Percentiles rank a stretch among this genome's conserved stretches.
phyloP scores from a whole-genome alignment of 495 filamentous ascomycete genomes.

The Aspergillus olivimuriae region DNA sequence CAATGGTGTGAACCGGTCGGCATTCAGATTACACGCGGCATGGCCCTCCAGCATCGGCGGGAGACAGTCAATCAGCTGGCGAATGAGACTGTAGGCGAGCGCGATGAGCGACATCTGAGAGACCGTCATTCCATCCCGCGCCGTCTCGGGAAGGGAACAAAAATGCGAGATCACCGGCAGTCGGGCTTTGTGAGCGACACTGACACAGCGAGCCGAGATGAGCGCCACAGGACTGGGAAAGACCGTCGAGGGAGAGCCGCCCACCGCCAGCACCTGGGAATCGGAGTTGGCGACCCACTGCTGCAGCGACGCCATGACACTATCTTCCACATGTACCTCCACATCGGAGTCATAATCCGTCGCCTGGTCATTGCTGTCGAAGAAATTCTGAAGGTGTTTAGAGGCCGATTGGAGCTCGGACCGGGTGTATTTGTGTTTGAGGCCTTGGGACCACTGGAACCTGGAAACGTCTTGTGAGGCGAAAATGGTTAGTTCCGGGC shows the following conservation, averaged over 20 bases:
- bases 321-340: slow-evolving; percentile 26
- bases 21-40: slow-evolving; percentile 29
- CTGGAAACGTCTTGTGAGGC: slow-evolving; percentile 20
- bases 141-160: slow-evolving; percentile 26
- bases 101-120: slow-evolving; percentile 35
- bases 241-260: slow-evolving; percentile 23
- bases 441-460: slow-evolving; percentile 27
- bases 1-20: slow-evolving; percentile 33
- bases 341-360: slow-evolving; percentile 27
- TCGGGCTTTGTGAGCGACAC: slow-evolving; percentile 25
- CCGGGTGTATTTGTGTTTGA: slow-evolving; percentile 35
- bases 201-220: slow-evolving; percentile 34
- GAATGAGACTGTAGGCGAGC: slow-evolving; percentile 42
- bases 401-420: slow-evolving; percentile 38
- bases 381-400: slow-evolving; percentile 37
- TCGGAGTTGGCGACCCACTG: slow-evolving; percentile 32
- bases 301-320: slow-evolving; percentile 27
- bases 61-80: slow-evolving; percentile 40
- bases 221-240: slow-evolving; percentile 28
- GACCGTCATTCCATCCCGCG: slow-evolving; percentile 19
- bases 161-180: slow-evolving; percentile 42
- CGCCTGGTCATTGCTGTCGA: slow-evolving; percentile 35
- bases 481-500: slow-evolving; percentile 9
- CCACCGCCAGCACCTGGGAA: slow-evolving; percentile 36
- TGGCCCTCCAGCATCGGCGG: slow-evolving; percentile 38